Conservation (phyloP, 768 basidiomycete species). For the Lyophyllum semitale region DNA sequence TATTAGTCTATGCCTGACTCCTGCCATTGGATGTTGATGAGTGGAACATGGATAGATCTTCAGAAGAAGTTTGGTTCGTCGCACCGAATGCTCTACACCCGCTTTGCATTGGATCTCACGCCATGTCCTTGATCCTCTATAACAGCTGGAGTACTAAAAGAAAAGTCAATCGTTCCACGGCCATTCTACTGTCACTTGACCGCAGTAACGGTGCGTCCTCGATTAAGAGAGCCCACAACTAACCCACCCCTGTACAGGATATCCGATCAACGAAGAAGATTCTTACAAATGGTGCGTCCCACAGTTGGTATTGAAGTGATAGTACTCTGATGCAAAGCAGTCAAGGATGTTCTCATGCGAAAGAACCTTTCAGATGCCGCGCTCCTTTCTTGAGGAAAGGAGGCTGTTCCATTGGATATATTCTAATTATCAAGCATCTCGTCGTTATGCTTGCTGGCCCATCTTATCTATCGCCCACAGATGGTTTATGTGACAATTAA, state of each 20-base stretch:
- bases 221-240: neutral
- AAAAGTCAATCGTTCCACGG: conserved; percentile 44
- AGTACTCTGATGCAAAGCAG: conserved; percentile 23
- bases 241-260: conserved; percentile 39
- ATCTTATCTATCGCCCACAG: neutral
- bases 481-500: too few relatives aligned
- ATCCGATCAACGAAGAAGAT: conserved; percentile 57
- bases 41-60: conserved; percentile 31
- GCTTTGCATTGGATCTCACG: neutral
- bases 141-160: conserved; percentile 42
- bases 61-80: conserved; percentile 47
- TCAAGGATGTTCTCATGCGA: conserved; percentile 49
- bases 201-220: conserved; percentile 54
- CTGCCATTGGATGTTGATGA: conserved; percentile 1
- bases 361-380: conserved; percentile 41
- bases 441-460: neutral
- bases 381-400: conserved; percentile 30
- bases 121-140: neutral
- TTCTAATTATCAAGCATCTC: neutral
- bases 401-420: too few relatives aligned
- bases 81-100: neutral
- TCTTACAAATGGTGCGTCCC: conserved; percentile 42
- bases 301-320: neutral
- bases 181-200: conserved; percentile 70
- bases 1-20: conserved; percentile 11